Evolutionary conservation across 352 stramenopile species (phyloP).

Genomic region (Phytophthora chlamydospora): DNA sequence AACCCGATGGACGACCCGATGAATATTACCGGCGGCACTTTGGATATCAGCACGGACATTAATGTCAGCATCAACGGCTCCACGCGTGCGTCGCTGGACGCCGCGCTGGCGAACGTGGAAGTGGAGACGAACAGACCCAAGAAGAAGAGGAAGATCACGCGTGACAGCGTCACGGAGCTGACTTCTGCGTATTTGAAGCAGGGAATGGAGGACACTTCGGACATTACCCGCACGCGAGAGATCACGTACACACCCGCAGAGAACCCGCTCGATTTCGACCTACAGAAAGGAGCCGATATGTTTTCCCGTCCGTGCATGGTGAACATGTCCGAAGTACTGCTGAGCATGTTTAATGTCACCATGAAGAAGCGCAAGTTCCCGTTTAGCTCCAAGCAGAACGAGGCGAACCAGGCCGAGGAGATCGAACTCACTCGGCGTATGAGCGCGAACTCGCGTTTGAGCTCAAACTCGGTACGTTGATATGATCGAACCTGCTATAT

Average conservation of each 20-base stretch:
- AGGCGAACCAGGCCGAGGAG: slow-evolving; percentile 39
- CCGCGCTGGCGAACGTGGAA: slow-evolving; percentile 53
- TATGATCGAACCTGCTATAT: background rate
- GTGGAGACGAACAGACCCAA: slow-evolving; percentile 51
- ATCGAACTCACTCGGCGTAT: slow-evolving; percentile 76
- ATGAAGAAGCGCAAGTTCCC: slow-evolving; percentile 90
- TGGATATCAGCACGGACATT: slow-evolving; percentile 76
- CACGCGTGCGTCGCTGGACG: slow-evolving; percentile 72
- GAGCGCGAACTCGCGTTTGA: slow-evolving; percentile 66
- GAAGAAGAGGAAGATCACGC: slow-evolving; percentile 86
- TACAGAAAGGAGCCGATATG: slow-evolving; percentile 42
- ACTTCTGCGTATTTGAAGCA: slow-evolving; percentile 80
- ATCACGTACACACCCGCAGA: slow-evolving; percentile 38
- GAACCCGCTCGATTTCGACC: slow-evolving; percentile 25
- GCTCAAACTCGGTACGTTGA: slow-evolving; percentile 52
- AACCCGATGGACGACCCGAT: slow-evolving; percentile 38
- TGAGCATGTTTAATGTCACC: slow-evolving; percentile 81
- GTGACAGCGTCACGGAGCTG: slow-evolving; percentile 82
- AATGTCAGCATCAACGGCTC: slow-evolving; percentile 71
- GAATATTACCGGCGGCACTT: slow-evolving; percentile 46
- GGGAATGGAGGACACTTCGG: slow-evolving; percentile 76
- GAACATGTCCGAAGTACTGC: slow-evolving; percentile 63
- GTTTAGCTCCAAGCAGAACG: slow-evolving; percentile 45
- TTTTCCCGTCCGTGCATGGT: slow-evolving; percentile 64
- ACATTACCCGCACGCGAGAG: slow-evolving; percentile 68